Conservation (phyloP, 352 stramenopile species). For the Phytophthora cryptogea region DNA sequence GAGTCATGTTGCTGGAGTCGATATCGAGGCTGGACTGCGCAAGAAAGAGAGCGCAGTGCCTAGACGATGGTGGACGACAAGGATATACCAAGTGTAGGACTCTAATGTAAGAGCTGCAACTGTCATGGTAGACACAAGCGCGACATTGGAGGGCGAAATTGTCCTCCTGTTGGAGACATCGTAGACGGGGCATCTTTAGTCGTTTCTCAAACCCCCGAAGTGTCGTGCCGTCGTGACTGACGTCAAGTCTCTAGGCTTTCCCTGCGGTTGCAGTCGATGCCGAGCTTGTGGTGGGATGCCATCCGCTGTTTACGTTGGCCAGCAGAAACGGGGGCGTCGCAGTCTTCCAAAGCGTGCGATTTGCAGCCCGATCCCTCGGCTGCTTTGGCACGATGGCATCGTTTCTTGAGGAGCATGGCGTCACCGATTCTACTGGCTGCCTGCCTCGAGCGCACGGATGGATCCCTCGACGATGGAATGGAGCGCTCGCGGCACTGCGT, state of each 20-base stretch:
- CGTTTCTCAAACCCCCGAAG: conserved; percentile 25
- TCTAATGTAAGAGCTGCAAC: background rate
- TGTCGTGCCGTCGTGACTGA: conserved; percentile 13
- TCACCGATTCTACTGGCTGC: background rate
- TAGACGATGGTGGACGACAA: too few relatives aligned
- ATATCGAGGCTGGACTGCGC: too few relatives aligned
- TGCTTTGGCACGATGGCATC: background rate
- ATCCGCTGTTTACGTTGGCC: conserved; percentile 1
- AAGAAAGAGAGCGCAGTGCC: too few relatives aligned
- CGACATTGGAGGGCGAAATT: conserved; percentile 17
- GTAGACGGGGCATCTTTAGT: conserved; percentile 26
- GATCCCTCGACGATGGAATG: background rate
- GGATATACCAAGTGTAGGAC: background rate
- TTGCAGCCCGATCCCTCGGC: conserved; percentile 7
- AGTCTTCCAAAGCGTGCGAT: conserved; percentile 5
- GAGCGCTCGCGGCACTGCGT: conserved; percentile 5
- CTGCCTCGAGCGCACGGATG: background rate
- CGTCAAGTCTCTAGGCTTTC: background rate
- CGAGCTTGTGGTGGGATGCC: conserved; percentile 2
- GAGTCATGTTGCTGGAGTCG: too few relatives aligned
- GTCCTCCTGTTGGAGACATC: conserved; percentile 16
- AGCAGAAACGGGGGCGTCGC: conserved; percentile 8
- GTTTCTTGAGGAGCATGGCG: background rate
- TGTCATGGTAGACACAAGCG: background rate
- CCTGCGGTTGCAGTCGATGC: background rate